Percentiles rank a stretch among this genome's conserved stretches.
These are phyloP conservation scores for Mariannaea sp. DNA, from an alignment of 2,329 filamentous ascomycete species.

Conservation along the genomic window DNA sequence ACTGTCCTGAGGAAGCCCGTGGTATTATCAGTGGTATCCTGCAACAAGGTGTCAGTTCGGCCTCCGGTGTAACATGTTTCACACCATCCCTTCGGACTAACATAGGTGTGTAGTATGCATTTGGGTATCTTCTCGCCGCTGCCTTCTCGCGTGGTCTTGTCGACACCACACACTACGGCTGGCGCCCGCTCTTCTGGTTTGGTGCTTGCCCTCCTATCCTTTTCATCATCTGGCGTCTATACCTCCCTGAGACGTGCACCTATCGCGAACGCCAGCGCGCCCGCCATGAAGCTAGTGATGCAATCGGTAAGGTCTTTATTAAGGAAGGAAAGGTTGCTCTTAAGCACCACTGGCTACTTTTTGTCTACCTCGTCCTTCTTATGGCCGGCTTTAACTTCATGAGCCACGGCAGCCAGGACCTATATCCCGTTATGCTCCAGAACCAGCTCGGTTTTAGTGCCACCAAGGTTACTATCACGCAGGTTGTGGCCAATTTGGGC, in stretches of 20 bases:
- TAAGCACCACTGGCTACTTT: slow-evolving; percentile 77
- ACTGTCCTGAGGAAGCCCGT: slow-evolving; percentile 68
- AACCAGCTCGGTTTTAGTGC: slow-evolving; percentile 59
- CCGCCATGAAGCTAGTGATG: slow-evolving; percentile 50
- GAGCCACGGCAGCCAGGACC: slow-evolving; percentile 73
- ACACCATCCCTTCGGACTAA: neutral
- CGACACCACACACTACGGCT: slow-evolving; percentile 76
- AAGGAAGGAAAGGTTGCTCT: slow-evolving; percentile 79
- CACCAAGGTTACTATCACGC: slow-evolving; percentile 68
- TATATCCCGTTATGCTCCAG: slow-evolving; percentile 64
- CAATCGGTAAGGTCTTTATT: slow-evolving; percentile 62
- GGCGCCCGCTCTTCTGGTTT: slow-evolving; percentile 91
- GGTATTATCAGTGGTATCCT: slow-evolving; percentile 77
- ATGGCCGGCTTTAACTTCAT: slow-evolving; percentile 96
- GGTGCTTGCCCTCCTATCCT: slow-evolving; percentile 78
- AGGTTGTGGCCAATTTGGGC: slow-evolving; percentile 73
- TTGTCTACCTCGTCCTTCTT: slow-evolving; percentile 80
- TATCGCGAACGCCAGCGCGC: slow-evolving; percentile 70
- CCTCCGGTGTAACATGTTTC: rapidly evolving
- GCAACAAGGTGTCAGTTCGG: slow-evolving; percentile 65
- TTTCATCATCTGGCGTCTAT: slow-evolving; percentile 78
- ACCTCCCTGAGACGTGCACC: slow-evolving; percentile 77
- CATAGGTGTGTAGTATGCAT: slow-evolving; percentile 55
- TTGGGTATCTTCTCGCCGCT: slow-evolving; percentile 66
- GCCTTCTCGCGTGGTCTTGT: slow-evolving; percentile 70